Percentiles rank a stretch among this genome's conserved stretches.
Evolutionary conservation across 768 basidiomycete species (phyloP).

Genomic region (Lepiota brunneoincarnata): DNA sequence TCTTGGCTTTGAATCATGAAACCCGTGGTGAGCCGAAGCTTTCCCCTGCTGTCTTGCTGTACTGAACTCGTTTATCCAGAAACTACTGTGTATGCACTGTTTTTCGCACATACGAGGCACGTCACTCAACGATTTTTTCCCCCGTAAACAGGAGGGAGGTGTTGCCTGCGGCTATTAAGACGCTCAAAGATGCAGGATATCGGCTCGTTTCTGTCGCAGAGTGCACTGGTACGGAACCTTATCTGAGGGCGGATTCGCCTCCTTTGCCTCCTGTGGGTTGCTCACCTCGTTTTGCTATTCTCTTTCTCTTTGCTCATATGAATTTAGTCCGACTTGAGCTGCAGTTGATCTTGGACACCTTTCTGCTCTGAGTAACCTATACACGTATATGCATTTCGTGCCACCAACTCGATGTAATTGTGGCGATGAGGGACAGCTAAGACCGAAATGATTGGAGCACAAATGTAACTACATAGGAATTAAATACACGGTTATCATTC

Average conservation of each 20-base stretch:
- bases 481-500: too few species aligned
- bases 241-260: slow-evolving; percentile 5
- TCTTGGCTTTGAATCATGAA: slow-evolving; percentile 38
- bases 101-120: neutral
- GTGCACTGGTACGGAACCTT: slow-evolving; percentile 11
- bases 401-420: too few species aligned
- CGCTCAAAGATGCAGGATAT: slow-evolving; percentile 23
- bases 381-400: too few species aligned
- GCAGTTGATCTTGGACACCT: neutral
- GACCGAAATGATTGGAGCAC: too few species aligned
- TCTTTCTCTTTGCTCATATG: too few species aligned
- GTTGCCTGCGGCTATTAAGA: slow-evolving; percentile 35
- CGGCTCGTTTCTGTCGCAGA: slow-evolving; percentile 15
- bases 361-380: too few species aligned
- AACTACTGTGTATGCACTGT: slow-evolving; percentile 7
- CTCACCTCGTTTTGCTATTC: neutral
- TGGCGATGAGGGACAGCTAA: too few species aligned
- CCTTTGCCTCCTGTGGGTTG: slow-evolving; percentile 1
- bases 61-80: slow-evolving; percentile 8
- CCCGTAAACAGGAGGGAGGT: slow-evolving; percentile 15
- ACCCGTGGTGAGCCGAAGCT: slow-evolving; percentile 18
- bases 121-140: neutral
- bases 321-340: neutral
- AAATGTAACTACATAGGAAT: too few species aligned
- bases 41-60: neutral